Base-by-base conservation (phyloP, 306 rosid species). In the Cucurbita maxima region DNA sequence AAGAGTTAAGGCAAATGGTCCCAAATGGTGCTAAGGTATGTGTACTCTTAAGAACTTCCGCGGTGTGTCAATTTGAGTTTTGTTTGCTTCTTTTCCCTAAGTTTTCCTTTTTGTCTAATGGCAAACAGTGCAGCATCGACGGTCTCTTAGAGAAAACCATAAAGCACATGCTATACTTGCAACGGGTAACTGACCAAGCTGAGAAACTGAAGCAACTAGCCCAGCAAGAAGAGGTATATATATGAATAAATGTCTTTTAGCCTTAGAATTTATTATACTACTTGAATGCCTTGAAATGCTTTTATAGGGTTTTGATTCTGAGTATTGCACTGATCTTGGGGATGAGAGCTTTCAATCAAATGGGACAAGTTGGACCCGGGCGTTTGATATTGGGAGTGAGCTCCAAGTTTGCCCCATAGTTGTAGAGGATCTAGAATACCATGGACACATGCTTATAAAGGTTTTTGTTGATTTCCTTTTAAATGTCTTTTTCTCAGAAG, bases 101-200 rank as follows among this genome's bases (percentile, higher is more conserved):
- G 30, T 47, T 76, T 22, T 19, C 14, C 2, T 18, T 55, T 59
- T 77, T 55, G 54, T 61, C 37, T 45, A 66, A 75, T 37, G 71
- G 72, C 59, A 53, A 74, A 67, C 96, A 94, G 98, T 87, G 92
- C 85, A 94, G 97, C 90, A 88, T 94, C 74, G 97, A 90, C 60
- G 89, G 84, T 63, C 98, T 94, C 48, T 80, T 94, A 80, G 97
- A 94, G 71, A 86, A 80, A 68, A 85, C 97, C 51, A 58, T 90
- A 74, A 89, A 87, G 76, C 98, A 90, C 81, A 84, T 94, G 94
- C 74, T 80, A 64, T 87, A 89, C 81, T 83, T 94, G 57, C 82
- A 81, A 81, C 82, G 77, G 68, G 77, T 86, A 67, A 82, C 94
- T 16, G 82, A 81, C 51, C 96, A 82, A 72, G 92, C 97, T 3